phyloP scores from a whole-genome alignment of 2,329 filamentous ascomycete species.

The Pestalotiopsis sp. region DNA sequence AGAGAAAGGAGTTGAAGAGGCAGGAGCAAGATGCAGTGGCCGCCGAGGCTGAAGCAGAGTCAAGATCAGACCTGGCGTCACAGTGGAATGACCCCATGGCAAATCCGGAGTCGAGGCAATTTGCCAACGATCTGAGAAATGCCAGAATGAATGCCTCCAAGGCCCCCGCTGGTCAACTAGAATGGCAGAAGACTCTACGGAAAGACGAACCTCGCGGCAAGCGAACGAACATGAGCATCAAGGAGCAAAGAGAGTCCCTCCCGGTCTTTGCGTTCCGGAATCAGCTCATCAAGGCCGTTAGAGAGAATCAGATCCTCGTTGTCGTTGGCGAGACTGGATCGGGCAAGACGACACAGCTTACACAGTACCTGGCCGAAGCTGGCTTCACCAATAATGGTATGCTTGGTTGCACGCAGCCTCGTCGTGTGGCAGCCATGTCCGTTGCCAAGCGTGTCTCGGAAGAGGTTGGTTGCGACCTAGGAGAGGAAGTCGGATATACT shows the following conservation, averaged over 20 bases:
- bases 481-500: slow-evolving; percentile 92
- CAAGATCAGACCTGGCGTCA: slow-evolving; percentile 78
- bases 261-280: slow-evolving; percentile 88
- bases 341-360: slow-evolving; percentile 95
- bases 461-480: slow-evolving; percentile 88
- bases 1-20: slow-evolving; percentile 84
- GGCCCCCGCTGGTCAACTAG: slow-evolving; percentile 68
- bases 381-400: slow-evolving; percentile 86
- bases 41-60: slow-evolving; percentile 68
- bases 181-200: slow-evolving; percentile 86
- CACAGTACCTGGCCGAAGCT: slow-evolving; percentile 90
- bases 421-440: slow-evolving; percentile 95
- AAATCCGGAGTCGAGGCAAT: slow-evolving; percentile 78
- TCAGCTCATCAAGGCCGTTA: slow-evolving; percentile 83
- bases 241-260: slow-evolving; percentile 86
- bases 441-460: slow-evolving; percentile 96
- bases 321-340: slow-evolving; percentile 97
- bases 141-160: slow-evolving; percentile 59
- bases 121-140: slow-evolving; percentile 81
- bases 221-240: slow-evolving; percentile 87
- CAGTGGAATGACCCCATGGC: slow-evolving; percentile 99
- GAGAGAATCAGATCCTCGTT: slow-evolving; percentile 86
- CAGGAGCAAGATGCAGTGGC: slow-evolving; percentile 80
- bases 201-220: slow-evolving; percentile 83
- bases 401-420: slow-evolving; percentile 94